These are phyloP conservation scores for Solanum chacoense DNA, from an alignment of 305 asterid species.

Conservation along the genomic window DNA sequence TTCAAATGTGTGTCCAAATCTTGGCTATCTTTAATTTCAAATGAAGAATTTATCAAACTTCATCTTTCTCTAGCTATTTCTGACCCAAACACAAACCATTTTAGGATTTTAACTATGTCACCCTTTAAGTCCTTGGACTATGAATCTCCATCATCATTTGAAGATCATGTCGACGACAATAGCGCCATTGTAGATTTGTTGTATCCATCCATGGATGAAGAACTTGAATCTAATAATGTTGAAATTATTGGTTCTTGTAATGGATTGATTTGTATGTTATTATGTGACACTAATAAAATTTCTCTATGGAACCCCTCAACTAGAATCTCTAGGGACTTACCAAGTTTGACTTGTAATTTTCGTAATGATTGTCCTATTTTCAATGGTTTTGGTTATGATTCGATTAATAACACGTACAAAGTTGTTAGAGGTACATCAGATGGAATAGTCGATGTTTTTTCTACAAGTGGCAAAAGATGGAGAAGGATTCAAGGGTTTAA, in stretches of 20 bases:
- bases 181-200: neutral
- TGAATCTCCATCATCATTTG: constrained; percentile 2
- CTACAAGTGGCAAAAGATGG: constrained; percentile 9
- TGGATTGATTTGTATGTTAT: constrained; percentile 9
- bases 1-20: constrained; percentile 15
- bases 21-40: constrained; percentile 10
- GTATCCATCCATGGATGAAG: neutral
- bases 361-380: neutral
- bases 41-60: constrained; percentile 1
- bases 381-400: constrained; percentile 10
- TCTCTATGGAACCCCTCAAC: constrained; percentile 13
- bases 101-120: neutral
- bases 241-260: constrained; percentile 16
- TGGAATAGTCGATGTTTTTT: constrained; percentile 7
- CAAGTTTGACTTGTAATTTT: neutral
- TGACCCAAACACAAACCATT: neutral
- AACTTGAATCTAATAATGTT: neutral
- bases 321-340: constrained; percentile 8
- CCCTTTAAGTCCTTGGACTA: constrained; percentile 1
- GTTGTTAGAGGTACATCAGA: neutral
- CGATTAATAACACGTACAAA: constrained; percentile 2
- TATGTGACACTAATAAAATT: neutral
- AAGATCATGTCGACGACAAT: neutral
- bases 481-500: neutral
- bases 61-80: neutral